phyloP scores from a whole-genome alignment of 345 rosid species.

The Linum usitatissimum region DNA sequence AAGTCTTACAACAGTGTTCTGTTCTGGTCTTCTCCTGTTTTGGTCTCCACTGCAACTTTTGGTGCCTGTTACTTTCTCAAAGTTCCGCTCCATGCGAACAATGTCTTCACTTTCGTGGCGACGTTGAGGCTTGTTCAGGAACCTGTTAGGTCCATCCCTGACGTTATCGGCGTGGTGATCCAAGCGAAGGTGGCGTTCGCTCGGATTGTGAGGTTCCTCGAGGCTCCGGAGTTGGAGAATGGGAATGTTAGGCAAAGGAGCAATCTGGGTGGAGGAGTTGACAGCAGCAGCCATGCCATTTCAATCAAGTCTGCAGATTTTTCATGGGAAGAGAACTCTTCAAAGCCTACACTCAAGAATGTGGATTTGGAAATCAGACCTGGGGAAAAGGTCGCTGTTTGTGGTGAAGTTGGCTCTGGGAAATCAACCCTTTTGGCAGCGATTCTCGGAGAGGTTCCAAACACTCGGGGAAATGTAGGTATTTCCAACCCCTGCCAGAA shows the following conservation, averaged over 20 bases:
- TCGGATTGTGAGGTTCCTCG: constrained; percentile 64
- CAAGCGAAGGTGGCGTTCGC: constrained; percentile 85
- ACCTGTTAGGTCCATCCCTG: constrained; percentile 69
- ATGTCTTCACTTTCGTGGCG: constrained; percentile 90
- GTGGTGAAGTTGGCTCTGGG: constrained; percentile 97
- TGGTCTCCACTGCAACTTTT: constrained; percentile 83
- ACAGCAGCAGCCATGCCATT: constrained; percentile 19
- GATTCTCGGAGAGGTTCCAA: constrained; percentile 82
- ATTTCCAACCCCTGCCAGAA: neutral
- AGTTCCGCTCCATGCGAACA: constrained; percentile 67
- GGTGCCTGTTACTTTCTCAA: constrained; percentile 69
- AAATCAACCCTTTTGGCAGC: constrained; percentile 88
- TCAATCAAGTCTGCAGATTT: constrained; percentile 49
- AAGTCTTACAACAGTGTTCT: constrained; percentile 59
- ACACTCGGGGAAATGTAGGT: constrained; percentile 59
- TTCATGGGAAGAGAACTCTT: constrained; percentile 66
- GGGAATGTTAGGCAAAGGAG: constrained; percentile 31
- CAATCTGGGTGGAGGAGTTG: constrained; percentile 13
- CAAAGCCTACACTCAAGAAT: constrained; percentile 49
- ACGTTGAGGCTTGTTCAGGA: constrained; percentile 87
- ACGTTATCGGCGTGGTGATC: constrained; percentile 71
- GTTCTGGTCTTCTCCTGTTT: constrained; percentile 84
- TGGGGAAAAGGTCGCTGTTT: constrained; percentile 74
- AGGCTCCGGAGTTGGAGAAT: constrained; percentile 79
- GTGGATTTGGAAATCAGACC: constrained; percentile 43